Base-by-base conservation (phyloP, 441 rosid species). In the Populus hybrid region DNA sequence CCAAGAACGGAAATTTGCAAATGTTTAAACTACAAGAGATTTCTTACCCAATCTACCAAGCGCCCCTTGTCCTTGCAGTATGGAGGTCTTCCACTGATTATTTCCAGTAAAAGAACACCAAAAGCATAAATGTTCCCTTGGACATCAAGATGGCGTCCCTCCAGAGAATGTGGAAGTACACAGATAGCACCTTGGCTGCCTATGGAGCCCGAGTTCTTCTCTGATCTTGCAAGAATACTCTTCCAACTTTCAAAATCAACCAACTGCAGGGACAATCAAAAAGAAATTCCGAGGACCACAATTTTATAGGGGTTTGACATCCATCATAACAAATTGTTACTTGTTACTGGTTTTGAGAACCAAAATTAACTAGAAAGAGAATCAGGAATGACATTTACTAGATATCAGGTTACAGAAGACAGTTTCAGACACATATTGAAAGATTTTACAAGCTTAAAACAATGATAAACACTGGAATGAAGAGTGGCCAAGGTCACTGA, bases 161-260 rank as follows among this genome's bases (percentile, higher is more conserved):
- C 97, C 72, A 94, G 63, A 67, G 92, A 92, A 73, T 84, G 89
- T 38, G 91, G 90, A 71, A 93, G 98, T 73, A 94, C 82, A 73
- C 98, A 96, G 63, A 93, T 78, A n/a, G 90, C 84, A 64, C 99
- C 98, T 76, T 91, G 92, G 87, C 87, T 88, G 76, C 90, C 87
- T 14, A 96, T 87, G 78, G 95, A 81, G 54, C 91, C 93, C 4
- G 92, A 85, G 85, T 92, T 93, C 87, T 91, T 96, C 78, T 92
- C 95, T 76, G 97, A 92, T 86, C 99, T 90, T n/a, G 89, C 89
- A 78, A 92, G 91, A 81, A 96, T 93, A 32, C 90, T 87, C 87
- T 94, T 96, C 99, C 99, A 96, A 80, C 98, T 91, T 72, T 93
- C 99, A 67, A 94, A 96, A 87, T 96, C 99, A 42, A 96, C 96